Evolutionary conservation across 257 asterid species (phyloP), one percentile per base, ranked within the genome.

Genomic region (Solanum pinnatisectum): DNA sequence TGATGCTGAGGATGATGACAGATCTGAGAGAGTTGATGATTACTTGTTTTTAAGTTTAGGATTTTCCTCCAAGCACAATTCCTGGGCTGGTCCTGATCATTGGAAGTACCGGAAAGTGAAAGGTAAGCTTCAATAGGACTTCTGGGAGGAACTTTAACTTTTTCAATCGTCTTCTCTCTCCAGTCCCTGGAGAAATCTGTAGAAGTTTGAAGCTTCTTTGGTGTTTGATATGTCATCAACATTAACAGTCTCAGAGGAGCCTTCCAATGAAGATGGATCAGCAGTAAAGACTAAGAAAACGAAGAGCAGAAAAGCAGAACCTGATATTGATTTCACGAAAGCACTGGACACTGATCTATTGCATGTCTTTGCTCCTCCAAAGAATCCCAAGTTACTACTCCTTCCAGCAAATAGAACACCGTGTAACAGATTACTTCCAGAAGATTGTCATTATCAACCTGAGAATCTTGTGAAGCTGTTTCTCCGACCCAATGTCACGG

Each of bases 51-150:
- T 86, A 88, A 96, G 95, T 92, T 92, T 96, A 93, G 98, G 98
- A 85, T 92, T 96, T 88, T 88, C 95, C 71, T 88, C 96, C 42
- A 97, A 94, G 91, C 96, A 93, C 89, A 97, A 97, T 92, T 94
- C 98, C 16, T 97, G 99, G 99, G 99, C 99, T 25, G 99, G 99
- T 88, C 98, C 99, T 84, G 93, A 92, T 90, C 99, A 97, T 56
- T 97, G 99, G 99, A 97, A 96, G 89, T 96, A 92, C 89, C 93
- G 92, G 89, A 97, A 95, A 92, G 91, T 87, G 42, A 93, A 93
- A 94, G 99, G 99, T 94, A 90, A 60, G 73, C 15, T 85, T 83
- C 65, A 20, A 67, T 67, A 72, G 88, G 87, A 87, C 87, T 90
- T 76, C 10, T 11, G 33, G 13, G 40, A 32, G 70, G 70, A 49